Evolutionary conservation across 345 rosid species (phyloP).

Genomic region (Gossypium turneri): DNA sequence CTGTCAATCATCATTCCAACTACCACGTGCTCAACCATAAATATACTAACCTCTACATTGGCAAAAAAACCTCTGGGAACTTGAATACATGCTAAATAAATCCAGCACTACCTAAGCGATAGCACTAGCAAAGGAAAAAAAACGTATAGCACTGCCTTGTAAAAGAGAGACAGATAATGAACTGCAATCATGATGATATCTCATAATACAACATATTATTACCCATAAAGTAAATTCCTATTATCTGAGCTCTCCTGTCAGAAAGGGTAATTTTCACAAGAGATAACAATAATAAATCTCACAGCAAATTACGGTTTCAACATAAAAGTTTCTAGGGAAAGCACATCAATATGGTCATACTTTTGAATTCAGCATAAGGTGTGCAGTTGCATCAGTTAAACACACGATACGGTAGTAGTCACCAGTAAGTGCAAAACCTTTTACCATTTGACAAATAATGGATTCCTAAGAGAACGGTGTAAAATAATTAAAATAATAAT

Average conservation of each 20-base stretch:
- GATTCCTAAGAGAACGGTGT: not conserved
- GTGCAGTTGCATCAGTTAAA: not conserved
- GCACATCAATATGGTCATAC: not conserved
- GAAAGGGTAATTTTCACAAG: not conserved
- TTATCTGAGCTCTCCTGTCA: not conserved
- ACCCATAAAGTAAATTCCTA: not conserved
- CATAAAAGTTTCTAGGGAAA: not conserved
- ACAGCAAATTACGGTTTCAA: not conserved
- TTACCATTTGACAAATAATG: not conserved
- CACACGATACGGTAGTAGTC: not conserved
- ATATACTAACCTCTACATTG: not conserved
- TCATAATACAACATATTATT: not conserved
- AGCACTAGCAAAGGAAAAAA: not conserved
- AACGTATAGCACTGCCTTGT: not conserved
- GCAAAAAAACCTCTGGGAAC: not conserved
- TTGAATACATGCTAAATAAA: not conserved
- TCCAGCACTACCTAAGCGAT: not conserved
- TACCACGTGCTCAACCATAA: not conserved
- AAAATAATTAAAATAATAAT: conserved; percentile 4
- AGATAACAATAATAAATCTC: not conserved
- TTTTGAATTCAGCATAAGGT: not conserved
- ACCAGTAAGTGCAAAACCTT: not conserved
- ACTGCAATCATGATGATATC: not conserved
- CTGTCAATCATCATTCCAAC: conserved; percentile 4
- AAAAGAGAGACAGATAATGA: not conserved